phyloP scores from a whole-genome alignment of 129 eudicot species.

The Escallonia rubra region DNA sequence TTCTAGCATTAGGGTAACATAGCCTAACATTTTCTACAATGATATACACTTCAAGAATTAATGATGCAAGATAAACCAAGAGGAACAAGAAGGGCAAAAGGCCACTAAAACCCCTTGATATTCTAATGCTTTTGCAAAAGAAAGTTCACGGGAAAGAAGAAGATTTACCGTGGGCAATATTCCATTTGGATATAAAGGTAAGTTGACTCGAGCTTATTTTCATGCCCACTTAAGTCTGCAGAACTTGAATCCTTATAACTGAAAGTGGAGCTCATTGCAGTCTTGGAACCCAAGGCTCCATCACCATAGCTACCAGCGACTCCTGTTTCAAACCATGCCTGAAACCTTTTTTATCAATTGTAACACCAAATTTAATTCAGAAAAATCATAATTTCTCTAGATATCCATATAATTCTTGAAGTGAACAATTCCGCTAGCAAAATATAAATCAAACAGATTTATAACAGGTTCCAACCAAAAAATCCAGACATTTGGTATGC shows the following conservation, averaged over 20 bases:
- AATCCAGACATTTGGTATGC: too few species aligned
- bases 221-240: slow-evolving; percentile 44
- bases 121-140: too few species aligned
- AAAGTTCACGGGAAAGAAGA: too few species aligned
- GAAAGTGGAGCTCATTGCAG: slow-evolving; percentile 63
- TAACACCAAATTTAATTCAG: background rate
- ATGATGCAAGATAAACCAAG: background rate
- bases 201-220: slow-evolving; percentile 60
- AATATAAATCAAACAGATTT: too few species aligned
- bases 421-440: too few species aligned
- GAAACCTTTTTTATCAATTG: slow-evolving; percentile 22
- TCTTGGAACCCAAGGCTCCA: slow-evolving; percentile 52
- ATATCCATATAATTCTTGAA: background rate
- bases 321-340: slow-evolving; percentile 99
- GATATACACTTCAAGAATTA: too few species aligned
- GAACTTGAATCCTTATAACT: slow-evolving; percentile 46
- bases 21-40: too few species aligned
- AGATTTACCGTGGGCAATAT: slow-evolving; percentile 85
- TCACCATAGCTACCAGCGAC: slow-evolving; percentile 41
- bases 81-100: too few species aligned
- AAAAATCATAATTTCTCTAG: background rate
- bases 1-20: too few species aligned
- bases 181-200: slow-evolving; percentile 98
- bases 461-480: too few species aligned
- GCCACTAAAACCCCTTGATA: too few species aligned